Evolutionary conservation across 306 rosid genomes (phyloP).

Genomic region (Cicer chorassanicum): DNA sequence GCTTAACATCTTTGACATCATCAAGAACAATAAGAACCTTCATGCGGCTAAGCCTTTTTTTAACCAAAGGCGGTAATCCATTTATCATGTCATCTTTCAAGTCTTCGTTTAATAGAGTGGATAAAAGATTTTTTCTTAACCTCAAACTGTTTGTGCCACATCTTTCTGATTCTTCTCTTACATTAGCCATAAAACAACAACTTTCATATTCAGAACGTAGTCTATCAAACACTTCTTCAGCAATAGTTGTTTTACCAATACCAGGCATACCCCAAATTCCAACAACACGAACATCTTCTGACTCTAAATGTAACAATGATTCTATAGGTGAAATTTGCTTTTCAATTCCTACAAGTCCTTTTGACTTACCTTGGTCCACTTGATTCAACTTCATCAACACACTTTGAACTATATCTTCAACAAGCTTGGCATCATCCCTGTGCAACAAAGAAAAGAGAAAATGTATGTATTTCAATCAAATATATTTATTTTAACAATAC

Average conservation of each 20-base stretch:
- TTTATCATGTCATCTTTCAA: background rate
- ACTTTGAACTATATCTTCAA: conserved; percentile 16
- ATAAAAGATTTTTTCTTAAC: conserved; percentile 23
- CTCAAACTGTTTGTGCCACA: background rate
- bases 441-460: background rate
- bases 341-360: conserved; percentile 38
- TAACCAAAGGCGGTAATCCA: background rate
- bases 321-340: conserved; percentile 29
- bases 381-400: background rate
- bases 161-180: conserved; percentile 19
- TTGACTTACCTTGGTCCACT: background rate
- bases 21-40: conserved; percentile 11
- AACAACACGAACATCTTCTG: background rate
- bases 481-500: background rate
- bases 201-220: conserved; percentile 15
- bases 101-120: conserved; percentile 6
- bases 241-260: conserved; percentile 40
- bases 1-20: conserved; percentile 16
- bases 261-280: conserved; percentile 47
- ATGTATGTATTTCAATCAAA: background rate
- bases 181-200: conserved; percentile 16
- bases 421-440: conserved; percentile 32
- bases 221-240: conserved; percentile 2
- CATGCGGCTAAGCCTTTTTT: background rate
- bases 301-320: conserved; percentile 2